Base-by-base conservation (phyloP, 495 filamentous ascomycete genomes). In the Aspergillus biplanus region DNA sequence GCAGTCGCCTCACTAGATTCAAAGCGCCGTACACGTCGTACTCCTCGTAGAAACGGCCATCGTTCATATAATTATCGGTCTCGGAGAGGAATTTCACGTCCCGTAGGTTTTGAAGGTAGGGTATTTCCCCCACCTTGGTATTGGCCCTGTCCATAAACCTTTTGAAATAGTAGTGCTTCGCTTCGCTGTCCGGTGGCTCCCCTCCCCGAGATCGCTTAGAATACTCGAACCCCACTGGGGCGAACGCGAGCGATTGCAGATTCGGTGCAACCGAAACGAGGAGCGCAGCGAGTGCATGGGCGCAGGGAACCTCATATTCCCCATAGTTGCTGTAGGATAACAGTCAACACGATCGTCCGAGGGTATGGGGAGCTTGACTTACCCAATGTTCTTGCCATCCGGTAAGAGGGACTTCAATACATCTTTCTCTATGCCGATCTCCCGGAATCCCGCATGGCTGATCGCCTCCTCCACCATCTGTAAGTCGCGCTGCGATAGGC, bases 81-180 rank as follows among this genome's bases (percentile, higher is more conserved):
- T 21, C 47, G 7, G 47, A 50, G 47, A 50, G 47, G 47, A 50
- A 50, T 21, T 50, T 16, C 7, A 50, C 47, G 16, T 50, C 13
- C 18, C 47, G 12, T 21, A 50, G 18, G 47, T 50, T 50, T 21
- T 50, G 47, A 50, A 50, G 47, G 47, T 15, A 50, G 47, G 13
- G 12, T 50, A 50, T 1, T 15, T 50, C 11, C 1, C 18, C 18
- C 12, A 16, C 47, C 18, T 50, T 50, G 18, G 47, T 1, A 50
- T 13, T 50, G 7, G 47, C 47, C 16, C 47, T 50, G 13, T 50
- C 5, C 12, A 50, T n/a, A 50, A 50, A 50, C 7, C 7, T 16
- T 50, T 50, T n/a, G 12, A 50, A 3, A 50, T 15, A 21, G 18
- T n/a, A 50, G 47, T 27, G 2, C 21, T 50, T 50, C 11, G 12